Evolutionary conservation across 352 stramenopile genomes (phyloP), one percentile per base, ranked within the genome.

Genomic region (Pythium scleroteichum): DNA sequence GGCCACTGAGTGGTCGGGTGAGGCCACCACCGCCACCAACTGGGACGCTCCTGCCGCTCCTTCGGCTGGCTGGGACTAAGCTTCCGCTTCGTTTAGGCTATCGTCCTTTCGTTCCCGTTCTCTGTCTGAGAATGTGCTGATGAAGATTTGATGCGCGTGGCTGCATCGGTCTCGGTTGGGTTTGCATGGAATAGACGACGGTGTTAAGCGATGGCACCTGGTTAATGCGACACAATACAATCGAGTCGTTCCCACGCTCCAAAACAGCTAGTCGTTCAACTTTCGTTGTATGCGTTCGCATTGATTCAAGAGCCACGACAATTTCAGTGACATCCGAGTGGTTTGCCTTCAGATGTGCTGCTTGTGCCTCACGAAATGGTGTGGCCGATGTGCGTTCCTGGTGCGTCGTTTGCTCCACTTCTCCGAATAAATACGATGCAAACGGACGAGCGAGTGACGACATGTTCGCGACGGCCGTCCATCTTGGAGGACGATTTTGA

Each of bases 101-200:
- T 53, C 51, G 24, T 35, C 42, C 41, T 62, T 42, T 47, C 20
- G 16, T 26, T 44, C 38, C 38, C 38, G 38, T 44, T 44, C 38
- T 44, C 29, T 33, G 47, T 44, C n/a, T 49, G 55, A 70, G 55
- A 65, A 62, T 46, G 62, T 56, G 41, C 35, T 62, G 48, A 66
- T 66, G 52, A 62, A 42, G 45, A 53, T 32, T 65, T 23, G 50
- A 53, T 22, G 32, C 22, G 41, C 60, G 22, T 26, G 17, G 14
- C 29, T 12, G 52, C 23, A 16, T 27, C 46, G 10, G 10, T 10
- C 54, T 63, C 22, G 32, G 22, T 64, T 69, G 57, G 23, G 73
- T 72, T 82, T 76, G 84, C 86, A 95, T 95, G 86, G 86, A 95
- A 92, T 94, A 95, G 71, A 95, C 86, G 86, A 95, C 81, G 86